A percentile compares a stretch with the other conserved stretches of the same genome.
Evolutionary conservation across 352 stramenopile species (phyloP).

Genomic region (Phytophthora pisi): DNA sequence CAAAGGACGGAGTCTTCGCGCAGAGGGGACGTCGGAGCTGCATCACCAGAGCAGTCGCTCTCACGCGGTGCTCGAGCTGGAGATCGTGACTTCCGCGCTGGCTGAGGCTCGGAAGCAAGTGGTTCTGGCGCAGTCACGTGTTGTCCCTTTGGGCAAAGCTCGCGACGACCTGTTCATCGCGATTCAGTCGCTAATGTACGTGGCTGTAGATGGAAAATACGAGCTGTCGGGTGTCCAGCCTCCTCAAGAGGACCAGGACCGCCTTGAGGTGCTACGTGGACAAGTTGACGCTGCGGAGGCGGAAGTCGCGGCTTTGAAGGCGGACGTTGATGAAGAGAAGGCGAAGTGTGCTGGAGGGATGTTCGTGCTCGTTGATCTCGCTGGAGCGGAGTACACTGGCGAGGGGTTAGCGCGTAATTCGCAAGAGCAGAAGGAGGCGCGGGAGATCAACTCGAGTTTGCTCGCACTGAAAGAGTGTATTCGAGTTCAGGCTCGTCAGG

Average conservation of each 20-base stretch:
- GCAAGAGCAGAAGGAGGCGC: slow-evolving; percentile 29
- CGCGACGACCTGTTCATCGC: slow-evolving; percentile 56
- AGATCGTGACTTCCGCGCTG: slow-evolving; percentile 51
- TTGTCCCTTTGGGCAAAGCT: slow-evolving; percentile 54
- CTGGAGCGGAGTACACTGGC: slow-evolving; percentile 62
- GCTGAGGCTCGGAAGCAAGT: slow-evolving; percentile 39
- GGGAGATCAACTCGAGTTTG: slow-evolving; percentile 55
- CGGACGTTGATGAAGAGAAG: slow-evolving; percentile 20
- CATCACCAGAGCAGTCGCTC: slow-evolving; percentile 57
- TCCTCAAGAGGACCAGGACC: slow-evolving; percentile 29
- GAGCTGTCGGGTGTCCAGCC: slow-evolving; percentile 5
- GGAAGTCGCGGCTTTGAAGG: slow-evolving; percentile 26
- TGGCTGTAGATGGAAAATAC: slow-evolving; percentile 40
- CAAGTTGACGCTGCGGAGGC: slow-evolving; percentile 29
- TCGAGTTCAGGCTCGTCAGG: slow-evolving; percentile 28
- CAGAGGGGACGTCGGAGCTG: slow-evolving; percentile 57
- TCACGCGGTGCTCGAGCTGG: slow-evolving; percentile 58
- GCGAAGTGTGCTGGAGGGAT: slow-evolving; percentile 29
- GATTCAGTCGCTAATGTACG: slow-evolving; percentile 51
- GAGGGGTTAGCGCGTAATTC: slow-evolving; percentile 35
- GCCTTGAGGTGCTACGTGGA: slow-evolving; percentile 26
- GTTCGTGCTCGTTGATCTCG: slow-evolving; percentile 60
- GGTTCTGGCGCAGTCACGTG: slow-evolving; percentile 35
- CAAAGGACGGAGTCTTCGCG: slow-evolving; percentile 23
- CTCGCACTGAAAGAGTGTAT: slow-evolving; percentile 62